These are phyloP conservation scores for Amanita molliuscula DNA, from an alignment of 768 basidiomycete genomes.

Conservation along the genomic window DNA sequence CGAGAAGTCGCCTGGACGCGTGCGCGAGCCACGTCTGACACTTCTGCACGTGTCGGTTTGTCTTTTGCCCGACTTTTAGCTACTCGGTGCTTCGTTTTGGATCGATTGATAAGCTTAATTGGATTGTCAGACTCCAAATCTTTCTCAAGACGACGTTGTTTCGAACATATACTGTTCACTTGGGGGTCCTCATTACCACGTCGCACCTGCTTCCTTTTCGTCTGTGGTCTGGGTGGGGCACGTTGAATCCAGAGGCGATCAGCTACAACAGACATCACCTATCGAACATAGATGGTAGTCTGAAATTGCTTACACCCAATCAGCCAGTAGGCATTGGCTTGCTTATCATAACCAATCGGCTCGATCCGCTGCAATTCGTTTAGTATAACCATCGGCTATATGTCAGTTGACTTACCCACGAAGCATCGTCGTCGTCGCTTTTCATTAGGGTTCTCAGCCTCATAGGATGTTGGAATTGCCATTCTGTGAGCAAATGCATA, in stretches of 20 bases:
- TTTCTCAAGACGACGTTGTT: slow-evolving; percentile 3
- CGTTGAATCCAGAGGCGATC: slow-evolving; percentile 86
- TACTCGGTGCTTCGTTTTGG: slow-evolving; percentile 33
- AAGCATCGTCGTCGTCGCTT: slow-evolving; percentile 64
- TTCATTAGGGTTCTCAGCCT: slow-evolving; percentile 66
- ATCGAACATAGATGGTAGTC: background rate
- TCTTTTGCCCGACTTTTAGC: slow-evolving; percentile 67
- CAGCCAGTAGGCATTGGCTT: slow-evolving; percentile 75
- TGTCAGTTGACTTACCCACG: slow-evolving; percentile 48
- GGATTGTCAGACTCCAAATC: background rate
- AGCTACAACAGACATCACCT: slow-evolving; percentile 26
- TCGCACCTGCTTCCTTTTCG: slow-evolving; percentile 25
- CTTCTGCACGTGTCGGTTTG: slow-evolving; percentile 57
- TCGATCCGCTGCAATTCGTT: slow-evolving; percentile 53
- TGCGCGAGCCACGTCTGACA: slow-evolving; percentile 37
- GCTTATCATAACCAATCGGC: slow-evolving; percentile 76
- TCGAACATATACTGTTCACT: slow-evolving; percentile 7
- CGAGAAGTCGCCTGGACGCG: slow-evolving; percentile 10
- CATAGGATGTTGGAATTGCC: slow-evolving; percentile 78
- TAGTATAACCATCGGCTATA: slow-evolving; percentile 5
- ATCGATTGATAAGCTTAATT: background rate
- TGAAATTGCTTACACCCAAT: slow-evolving; percentile 51
- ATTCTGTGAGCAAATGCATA: slow-evolving; percentile 64
- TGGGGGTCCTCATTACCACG: slow-evolving; percentile 8
- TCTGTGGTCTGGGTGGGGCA: slow-evolving; percentile 38